phyloP scores from a whole-genome alignment of 2,329 filamentous ascomycete species.

The Diaporthe caulivora region DNA sequence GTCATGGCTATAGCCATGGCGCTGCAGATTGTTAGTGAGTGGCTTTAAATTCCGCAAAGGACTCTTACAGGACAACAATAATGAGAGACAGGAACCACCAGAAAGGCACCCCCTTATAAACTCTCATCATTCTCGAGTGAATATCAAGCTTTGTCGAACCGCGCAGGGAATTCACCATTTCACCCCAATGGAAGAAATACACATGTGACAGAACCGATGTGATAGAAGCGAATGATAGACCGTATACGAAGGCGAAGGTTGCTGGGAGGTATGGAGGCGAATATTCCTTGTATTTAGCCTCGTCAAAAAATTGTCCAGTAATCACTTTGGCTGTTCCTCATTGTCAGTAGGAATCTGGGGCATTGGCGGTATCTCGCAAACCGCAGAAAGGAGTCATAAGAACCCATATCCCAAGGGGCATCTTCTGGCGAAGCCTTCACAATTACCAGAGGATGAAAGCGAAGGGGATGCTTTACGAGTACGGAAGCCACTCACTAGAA shows the following conservation, averaged over 20 bases:
- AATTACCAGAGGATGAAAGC: background rate
- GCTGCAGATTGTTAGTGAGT: background rate
- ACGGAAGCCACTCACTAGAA: constrained; percentile 44
- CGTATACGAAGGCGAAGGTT: constrained; percentile 55
- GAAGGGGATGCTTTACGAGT: background rate
- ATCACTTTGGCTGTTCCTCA: constrained; percentile 55
- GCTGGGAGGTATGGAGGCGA: constrained; percentile 64
- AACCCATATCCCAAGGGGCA: background rate
- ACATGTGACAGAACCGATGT: constrained; percentile 49
- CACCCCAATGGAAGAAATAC: constrained; percentile 77
- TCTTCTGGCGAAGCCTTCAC: background rate
- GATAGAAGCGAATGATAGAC: constrained; percentile 47
- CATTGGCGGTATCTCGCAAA: background rate
- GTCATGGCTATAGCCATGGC: constrained; percentile 55
- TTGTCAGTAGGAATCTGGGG: background rate
- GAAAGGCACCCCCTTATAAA: constrained; percentile 55
- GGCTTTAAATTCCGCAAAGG: background rate
- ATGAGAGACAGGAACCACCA: constrained; percentile 59
- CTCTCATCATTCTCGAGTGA: constrained; percentile 56
- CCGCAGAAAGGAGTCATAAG: background rate
- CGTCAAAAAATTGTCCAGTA: constrained; percentile 57
- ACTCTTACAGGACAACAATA: constrained; percentile 40
- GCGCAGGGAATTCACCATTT: constrained; percentile 46
- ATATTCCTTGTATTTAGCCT: constrained; percentile 62
- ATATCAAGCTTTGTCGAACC: constrained; percentile 52